These are phyloP conservation scores for Ganoderma boninense DNA, from an alignment of 1,284 basidiomycete species.

Conservation along the genomic window DNA sequence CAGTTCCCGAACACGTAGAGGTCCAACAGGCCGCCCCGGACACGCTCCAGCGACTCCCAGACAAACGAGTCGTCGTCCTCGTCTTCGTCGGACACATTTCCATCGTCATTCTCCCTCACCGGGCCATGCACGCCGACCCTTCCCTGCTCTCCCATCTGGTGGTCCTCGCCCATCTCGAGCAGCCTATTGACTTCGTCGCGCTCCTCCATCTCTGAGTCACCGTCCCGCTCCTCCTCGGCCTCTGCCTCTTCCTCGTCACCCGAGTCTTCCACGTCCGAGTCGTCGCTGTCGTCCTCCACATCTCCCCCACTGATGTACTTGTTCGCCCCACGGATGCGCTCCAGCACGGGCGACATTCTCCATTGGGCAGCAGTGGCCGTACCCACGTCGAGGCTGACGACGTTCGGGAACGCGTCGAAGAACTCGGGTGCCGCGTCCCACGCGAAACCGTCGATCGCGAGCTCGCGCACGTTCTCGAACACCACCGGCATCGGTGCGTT, in stretches of 20 bases:
- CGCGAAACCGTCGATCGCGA: neutral
- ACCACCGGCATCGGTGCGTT: neutral
- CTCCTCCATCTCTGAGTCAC: neutral
- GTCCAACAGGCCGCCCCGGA: conserved; percentile 7
- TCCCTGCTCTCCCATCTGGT: neutral
- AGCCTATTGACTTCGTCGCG: neutral
- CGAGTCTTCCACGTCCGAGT: neutral
- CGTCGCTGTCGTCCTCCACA: neutral
- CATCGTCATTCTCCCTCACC: neutral
- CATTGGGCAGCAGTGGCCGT: neutral
- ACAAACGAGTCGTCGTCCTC: neutral
- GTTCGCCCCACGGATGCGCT: neutral
- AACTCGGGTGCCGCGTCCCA: neutral
- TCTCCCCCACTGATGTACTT: neutral
- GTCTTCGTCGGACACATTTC: neutral
- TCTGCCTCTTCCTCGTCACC: neutral
- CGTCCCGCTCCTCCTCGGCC: neutral
- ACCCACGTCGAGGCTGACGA: conserved; percentile 6
- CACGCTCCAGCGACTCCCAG: conserved; percentile 2
- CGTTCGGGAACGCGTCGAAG: neutral
- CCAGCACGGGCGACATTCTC: neutral
- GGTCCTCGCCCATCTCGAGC: neutral
- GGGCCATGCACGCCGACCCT: neutral
- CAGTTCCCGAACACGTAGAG: neutral
- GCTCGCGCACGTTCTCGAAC: neutral